phyloP scores from a whole-genome alignment of 345 rosid genomes.

The Bruguiera gymnorhiza region DNA sequence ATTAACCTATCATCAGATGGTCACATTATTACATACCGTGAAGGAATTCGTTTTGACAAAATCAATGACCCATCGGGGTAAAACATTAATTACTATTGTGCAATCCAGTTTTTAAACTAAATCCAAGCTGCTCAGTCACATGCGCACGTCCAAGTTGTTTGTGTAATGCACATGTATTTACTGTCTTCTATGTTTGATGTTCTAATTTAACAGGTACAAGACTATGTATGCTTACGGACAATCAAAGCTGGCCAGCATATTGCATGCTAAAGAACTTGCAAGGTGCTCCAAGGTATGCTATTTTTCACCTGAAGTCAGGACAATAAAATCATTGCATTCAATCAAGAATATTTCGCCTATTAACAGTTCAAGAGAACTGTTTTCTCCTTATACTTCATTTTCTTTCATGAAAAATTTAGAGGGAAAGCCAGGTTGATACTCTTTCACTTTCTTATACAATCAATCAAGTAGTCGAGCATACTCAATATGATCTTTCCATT shows the following conservation, averaged over 20 bases:
- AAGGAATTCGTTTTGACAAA: conserved; percentile 50
- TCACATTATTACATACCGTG: conserved; percentile 35
- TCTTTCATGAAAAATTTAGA: neutral
- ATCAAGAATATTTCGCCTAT: neutral
- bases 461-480: neutral
- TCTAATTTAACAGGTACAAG: conserved; percentile 13
- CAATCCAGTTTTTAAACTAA: neutral
- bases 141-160: neutral
- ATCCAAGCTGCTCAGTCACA: neutral
- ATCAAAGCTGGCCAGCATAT: conserved; percentile 41
- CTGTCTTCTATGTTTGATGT: neutral
- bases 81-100: neutral
- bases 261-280: conserved; percentile 39
- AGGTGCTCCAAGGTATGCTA: conserved; percentile 30
- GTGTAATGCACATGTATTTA: neutral
- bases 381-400: neutral
- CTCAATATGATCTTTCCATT: neutral
- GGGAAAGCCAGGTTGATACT: neutral
- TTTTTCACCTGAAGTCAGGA: neutral
- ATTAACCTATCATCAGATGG: conserved; percentile 49
- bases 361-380: neutral
- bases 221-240: conserved; percentile 28
- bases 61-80: conserved; percentile 49
- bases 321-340: neutral
- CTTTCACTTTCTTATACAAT: neutral